Conservation (phyloP, 306 rosid genomes). For the Fragaria ananassa region DNA sequence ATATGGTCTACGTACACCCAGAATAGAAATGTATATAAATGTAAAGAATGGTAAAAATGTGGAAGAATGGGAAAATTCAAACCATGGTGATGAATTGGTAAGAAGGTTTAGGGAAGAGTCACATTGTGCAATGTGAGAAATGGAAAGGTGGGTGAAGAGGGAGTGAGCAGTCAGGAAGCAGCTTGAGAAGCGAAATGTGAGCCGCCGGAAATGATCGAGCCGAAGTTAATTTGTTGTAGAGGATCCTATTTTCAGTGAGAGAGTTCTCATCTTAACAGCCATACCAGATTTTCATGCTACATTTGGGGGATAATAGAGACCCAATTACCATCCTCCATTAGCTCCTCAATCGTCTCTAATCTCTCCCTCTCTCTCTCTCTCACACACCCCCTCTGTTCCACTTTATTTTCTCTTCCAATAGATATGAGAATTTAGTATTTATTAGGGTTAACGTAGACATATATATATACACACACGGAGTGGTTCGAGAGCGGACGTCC, state of each 20-base stretch:
- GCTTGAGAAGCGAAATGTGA: constrained; percentile 29
- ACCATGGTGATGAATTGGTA: neutral
- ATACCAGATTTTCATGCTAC: constrained; percentile 35
- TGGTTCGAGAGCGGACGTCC: too few species aligned
- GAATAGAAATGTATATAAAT: neutral
- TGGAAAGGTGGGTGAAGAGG: neutral
- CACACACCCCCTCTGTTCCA: too few species aligned
- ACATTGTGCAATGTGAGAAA: neutral
- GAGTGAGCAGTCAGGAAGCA: neutral
- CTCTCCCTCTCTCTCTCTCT: too few species aligned
- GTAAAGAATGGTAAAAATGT: neutral
- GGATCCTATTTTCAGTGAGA: constrained; percentile 31
- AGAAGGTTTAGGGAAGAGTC: neutral
- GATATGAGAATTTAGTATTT: too few species aligned
- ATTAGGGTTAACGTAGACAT: too few species aligned
- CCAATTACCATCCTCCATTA: neutral
- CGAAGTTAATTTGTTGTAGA: constrained; percentile 20
- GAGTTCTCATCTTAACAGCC: constrained; percentile 29
- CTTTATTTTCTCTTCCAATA: too few species aligned
- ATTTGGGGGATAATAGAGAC: constrained; percentile 29
- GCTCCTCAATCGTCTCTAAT: neutral
- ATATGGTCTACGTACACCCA: neutral
- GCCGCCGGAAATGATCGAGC: constrained; percentile 36
- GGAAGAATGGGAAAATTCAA: neutral
- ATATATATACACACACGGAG: too few species aligned